Base-by-base conservation (phyloP, 106 monocot genomes). In the Agapanthus africanus region DNA sequence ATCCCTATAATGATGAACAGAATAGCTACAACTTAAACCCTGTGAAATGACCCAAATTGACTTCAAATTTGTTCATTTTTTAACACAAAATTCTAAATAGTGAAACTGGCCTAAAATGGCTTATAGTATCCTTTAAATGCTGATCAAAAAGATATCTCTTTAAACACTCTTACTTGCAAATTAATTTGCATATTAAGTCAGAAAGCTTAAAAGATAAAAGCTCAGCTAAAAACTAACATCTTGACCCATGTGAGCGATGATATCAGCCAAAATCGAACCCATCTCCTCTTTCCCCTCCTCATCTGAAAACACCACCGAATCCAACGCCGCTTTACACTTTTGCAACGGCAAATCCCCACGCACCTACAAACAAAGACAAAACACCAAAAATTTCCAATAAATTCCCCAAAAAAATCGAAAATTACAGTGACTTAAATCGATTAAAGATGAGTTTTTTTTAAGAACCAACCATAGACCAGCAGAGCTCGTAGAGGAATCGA, bases 331-430 rank as follows among this genome's bases (percentile, higher is more conserved):
- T 63, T 66, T 82, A 66, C 84, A 89, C 75, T 84, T 97, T 77
- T 82, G 92, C 11, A 84, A 59, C 13, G 95, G 88, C 77, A 97
- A 75, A 34, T 89, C 88, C 31, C 95, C 95, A 6, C 78, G 81
- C 26, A 89, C 80, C 95, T 95, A 54, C 46, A 46, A 22, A 64
- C 26, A 56, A 19, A 11, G 27, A 14, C 41, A 66, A 62, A 62
- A 37, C 1, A 27, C 2, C 0, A 13, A 19, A 6, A 36, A 11
- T 62, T 6, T 37, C 3, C 22, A 11, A 44, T 16, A 8, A 5
- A 10, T 15, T 4, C 1, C 26, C 25, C 16, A 22, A 44, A 2
- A 19, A 39, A 4, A 39, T 64, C 23, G 14, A 18, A 18, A 33
- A 27, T 56, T 56, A 27, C 56, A 56, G 56, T n/a, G n/a, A n/a